phyloP scores from a whole-genome alignment of 306 rosid genomes.

The Trichosanthes truncata region DNA sequence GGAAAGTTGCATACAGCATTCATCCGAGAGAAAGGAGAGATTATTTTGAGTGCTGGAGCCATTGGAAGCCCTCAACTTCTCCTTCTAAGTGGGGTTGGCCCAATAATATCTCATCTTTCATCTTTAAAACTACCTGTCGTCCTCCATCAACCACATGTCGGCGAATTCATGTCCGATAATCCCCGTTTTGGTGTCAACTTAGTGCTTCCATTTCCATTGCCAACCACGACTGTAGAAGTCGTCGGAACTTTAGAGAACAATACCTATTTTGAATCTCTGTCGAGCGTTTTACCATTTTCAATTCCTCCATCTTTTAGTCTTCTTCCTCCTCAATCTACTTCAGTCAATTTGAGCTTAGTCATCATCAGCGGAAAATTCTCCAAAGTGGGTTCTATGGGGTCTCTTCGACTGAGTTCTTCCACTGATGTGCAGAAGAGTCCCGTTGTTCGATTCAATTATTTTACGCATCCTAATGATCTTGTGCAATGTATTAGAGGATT shows the following conservation, averaged over 20 bases:
- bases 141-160: constrained; percentile 11
- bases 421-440: not conserved
- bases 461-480: not conserved
- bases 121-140: constrained; percentile 10
- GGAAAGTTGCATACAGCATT: constrained; percentile 12
- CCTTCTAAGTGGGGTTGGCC: constrained; percentile 23
- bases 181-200: not conserved
- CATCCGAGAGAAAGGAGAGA: constrained; percentile 11
- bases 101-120: not conserved
- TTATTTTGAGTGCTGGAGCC: constrained; percentile 24
- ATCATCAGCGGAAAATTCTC: not conserved
- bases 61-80: constrained; percentile 27
- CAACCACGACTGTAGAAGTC: not conserved
- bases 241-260: not conserved
- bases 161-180: constrained; percentile 21
- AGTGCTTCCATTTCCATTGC: not conserved
- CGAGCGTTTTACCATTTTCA: not conserved
- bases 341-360: not conserved
- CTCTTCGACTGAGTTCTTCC: not conserved
- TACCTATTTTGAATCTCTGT: not conserved
- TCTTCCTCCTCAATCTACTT: not conserved
- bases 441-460: constrained; percentile 4
- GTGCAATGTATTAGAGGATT: not conserved
- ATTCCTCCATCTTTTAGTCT: not conserved
- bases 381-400: not conserved